Base-by-base conservation (phyloP, 139 green algal genomes). In the Pseudopediastrum boryanum region DNA sequence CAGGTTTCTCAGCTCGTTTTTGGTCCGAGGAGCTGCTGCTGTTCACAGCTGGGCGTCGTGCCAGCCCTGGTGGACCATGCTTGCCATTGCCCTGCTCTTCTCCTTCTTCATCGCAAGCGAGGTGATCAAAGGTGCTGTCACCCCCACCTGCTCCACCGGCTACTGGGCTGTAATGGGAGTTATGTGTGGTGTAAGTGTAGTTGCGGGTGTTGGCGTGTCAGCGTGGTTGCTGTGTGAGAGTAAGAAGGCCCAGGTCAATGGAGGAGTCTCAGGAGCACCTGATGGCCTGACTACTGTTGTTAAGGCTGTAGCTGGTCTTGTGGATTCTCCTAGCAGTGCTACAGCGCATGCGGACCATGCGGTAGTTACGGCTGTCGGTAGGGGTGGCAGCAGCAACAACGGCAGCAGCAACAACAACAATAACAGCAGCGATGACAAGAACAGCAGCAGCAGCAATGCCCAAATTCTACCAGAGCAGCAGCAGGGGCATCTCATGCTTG, bases 11-110 rank as follows among this genome's bases (percentile, higher is more conserved):
- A n/a, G n/a, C n/a, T n/a, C n/a, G n/a, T n/a, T n/a, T n/a, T n/a
- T n/a, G n/a, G n/a, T n/a, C n/a, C n/a, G n/a, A n/a, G n/a, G n/a
- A n/a, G n/a, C n/a, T n/a, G n/a, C n/a, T n/a, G n/a, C n/a, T n/a
- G n/a, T n/a, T n/a, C n/a, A n/a, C n/a, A n/a, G n/a, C n/a, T n/a
- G n/a, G n/a, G n/a, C n/a, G n/a, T n/a, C n/a, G n/a, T n/a, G n/a
- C 33, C 63, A 71, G 63, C 63, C 63, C 31, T 71, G 63, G 63
- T 12, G 27, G 12, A 10, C 63, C 8, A 71, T 71, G 10, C 27
- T 21, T 8, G 19, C 29, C 21, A 43, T 71, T 10, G 63, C 63
- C 12, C 2, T 12, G 27, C 31, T 71, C 33, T 71, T 71, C 46
- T 33, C 36, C 12, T 43, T 31, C 63, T 71, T 71, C 36, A 36